Conservation (phyloP, 495 filamentous ascomycete genomes). For the Xanthoparmelia taractica region DNA sequence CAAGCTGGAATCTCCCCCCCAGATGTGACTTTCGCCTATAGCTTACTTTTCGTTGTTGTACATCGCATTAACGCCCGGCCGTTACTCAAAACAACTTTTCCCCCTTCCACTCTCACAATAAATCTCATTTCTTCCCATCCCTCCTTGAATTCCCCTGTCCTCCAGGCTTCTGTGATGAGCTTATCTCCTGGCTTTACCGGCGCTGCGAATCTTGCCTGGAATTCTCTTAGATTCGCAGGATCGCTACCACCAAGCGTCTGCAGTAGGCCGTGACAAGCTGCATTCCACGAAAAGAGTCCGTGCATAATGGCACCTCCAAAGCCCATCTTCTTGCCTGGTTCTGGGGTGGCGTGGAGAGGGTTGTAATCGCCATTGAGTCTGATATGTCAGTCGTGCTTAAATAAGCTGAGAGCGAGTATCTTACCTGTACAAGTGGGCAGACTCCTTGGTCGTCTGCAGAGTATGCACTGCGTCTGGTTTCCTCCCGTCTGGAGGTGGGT, state of each 20-base stretch:
- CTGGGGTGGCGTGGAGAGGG: constrained; percentile 77
- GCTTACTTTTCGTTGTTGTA: constrained; percentile 51
- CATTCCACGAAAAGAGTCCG: constrained; percentile 79
- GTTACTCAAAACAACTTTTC: constrained; percentile 76
- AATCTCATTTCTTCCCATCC: constrained; percentile 80
- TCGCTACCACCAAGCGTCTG: constrained; percentile 65
- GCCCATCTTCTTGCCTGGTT: constrained; percentile 79
- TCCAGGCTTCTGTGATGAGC: constrained; percentile 45
- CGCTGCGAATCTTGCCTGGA: constrained; percentile 78
- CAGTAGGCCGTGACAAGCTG: constrained; percentile 66
- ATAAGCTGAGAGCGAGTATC: neutral
- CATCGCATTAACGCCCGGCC: constrained; percentile 71
- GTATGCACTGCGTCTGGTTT: constrained; percentile 67
- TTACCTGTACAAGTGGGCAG: constrained; percentile 65
- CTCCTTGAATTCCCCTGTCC: constrained; percentile 47
- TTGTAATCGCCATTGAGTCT: constrained; percentile 87
- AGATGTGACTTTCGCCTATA: constrained; percentile 35
- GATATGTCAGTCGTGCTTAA: constrained; percentile 13
- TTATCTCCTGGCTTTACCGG: constrained; percentile 67
- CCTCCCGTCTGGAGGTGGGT: constrained; percentile 61
- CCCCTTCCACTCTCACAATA: constrained; percentile 59
- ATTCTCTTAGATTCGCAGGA: constrained; percentile 70
- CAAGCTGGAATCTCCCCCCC: neutral
- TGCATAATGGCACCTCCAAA: constrained; percentile 86
- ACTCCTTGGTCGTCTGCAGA: constrained; percentile 58